Base-by-base conservation (phyloP, 108 stramenopile species). In the Nannochloropsis oceanica region DNA sequence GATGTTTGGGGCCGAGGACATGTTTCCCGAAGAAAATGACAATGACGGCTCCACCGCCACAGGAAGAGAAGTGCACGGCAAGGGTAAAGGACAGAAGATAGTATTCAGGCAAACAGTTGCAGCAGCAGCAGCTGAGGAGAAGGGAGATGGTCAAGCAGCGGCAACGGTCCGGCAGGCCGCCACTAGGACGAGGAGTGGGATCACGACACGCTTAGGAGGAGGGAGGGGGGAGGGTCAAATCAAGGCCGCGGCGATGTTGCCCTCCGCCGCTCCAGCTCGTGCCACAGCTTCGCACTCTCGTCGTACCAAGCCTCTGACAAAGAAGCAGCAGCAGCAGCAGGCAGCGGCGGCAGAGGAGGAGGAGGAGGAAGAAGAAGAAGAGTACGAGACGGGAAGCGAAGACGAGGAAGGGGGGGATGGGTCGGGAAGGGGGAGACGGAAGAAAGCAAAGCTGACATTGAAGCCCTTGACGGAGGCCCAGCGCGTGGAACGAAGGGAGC, bases 401-500 rank as follows among this genome's bases (percentile, higher is more conserved):
- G 84, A 26, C 14, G 24, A 27, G n/a, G 44, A 43, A 20, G 87
- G 83, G 27, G 86, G 81, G 44, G 85, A 80, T 26, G 42, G 42
- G 18, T 14, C 20, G n/a, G 82, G 79, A 79, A 42, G 79, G 80
- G 83, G 83, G 25, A 42, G 83, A 26, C 83, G 87, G 22, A 79
- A 84, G 46, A 79, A 83, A 22, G 83, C 83, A 43, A 87, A 87
- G 44, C 44, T 87, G 43, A 83, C 87, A 1, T 80, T 83, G 83
- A 87, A 87, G 25, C 83, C 83, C 26, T 79, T 89, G 42, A 89
- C 88, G 14, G 89, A 89, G 85, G 89, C 81, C 79, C 89, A 89
- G 80, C 43, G 83, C 27, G 59, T 83, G 81, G 89, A 89, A 79
- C 59, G 89, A 46, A 92, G 96, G 43, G 93, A 94, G 88, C 88